A percentile compares a stretch with the other conserved stretches of the same genome.
phyloP scores from a whole-genome alignment of 2,329 filamentous ascomycete genomes.

The Rosellinia necatrix region DNA sequence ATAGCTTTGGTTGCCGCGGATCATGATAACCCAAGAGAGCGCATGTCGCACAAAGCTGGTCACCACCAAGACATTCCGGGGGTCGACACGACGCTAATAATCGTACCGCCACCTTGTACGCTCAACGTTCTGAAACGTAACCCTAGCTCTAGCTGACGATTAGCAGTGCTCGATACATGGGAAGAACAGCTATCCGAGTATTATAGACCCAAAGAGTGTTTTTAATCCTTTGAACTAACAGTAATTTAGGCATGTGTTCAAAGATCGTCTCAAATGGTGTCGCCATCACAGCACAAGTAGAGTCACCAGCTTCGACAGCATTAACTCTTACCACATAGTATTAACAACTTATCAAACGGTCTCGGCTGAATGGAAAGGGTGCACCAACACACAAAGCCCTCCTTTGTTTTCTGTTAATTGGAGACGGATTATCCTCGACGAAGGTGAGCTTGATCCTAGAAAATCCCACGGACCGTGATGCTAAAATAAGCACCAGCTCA shows the following conservation, averaged over 20 bases:
- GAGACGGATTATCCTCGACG: constrained; percentile 47
- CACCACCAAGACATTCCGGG: neutral
- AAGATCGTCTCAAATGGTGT: neutral
- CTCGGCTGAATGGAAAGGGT: constrained; percentile 2
- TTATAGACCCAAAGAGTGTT: neutral
- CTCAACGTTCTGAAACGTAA: too few relatives aligned
- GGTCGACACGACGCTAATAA: constrained; percentile 38
- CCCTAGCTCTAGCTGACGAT: neutral
- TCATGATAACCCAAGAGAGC: neutral
- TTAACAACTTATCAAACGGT: constrained; percentile 14
- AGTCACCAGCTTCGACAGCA: neutral
- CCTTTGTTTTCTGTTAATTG: constrained; percentile 43
- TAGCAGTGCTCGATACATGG: constrained; percentile 46
- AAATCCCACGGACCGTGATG: neutral
- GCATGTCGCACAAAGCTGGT: too few relatives aligned
- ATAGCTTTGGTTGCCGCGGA: constrained; percentile 45
- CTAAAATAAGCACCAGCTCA: constrained; percentile 43
- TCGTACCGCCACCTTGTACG: constrained; percentile 42
- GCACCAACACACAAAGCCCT: constrained; percentile 8
- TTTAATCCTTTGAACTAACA: neutral
- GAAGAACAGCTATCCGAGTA: constrained; percentile 42
- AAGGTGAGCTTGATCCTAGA: constrained; percentile 37
- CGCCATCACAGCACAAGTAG: constrained; percentile 4
- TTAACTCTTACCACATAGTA: neutral
- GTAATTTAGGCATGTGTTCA: neutral